phyloP scores from a whole-genome alignment of 2,329 filamentous ascomycete species.

The Cryphonectria nitschkei region DNA sequence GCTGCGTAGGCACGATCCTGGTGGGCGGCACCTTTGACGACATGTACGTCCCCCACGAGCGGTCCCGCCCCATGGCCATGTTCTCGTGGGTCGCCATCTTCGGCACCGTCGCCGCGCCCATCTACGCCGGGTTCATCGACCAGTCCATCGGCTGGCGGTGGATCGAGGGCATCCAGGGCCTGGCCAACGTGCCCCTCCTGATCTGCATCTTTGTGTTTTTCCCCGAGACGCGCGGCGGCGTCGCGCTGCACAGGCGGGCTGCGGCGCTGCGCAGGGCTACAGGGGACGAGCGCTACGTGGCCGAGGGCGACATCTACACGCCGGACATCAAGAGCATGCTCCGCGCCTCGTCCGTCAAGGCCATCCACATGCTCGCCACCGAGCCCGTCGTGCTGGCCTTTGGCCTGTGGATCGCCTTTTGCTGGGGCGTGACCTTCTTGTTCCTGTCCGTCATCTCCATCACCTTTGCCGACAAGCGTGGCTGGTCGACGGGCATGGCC shows the following conservation, averaged over 20 bases:
- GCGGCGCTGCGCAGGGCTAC: constrained; percentile 50
- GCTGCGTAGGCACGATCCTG: constrained; percentile 53
- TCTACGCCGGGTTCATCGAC: constrained; percentile 59
- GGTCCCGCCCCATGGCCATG: constrained; percentile 50
- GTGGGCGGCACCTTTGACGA: constrained; percentile 54
- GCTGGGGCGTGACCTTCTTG: constrained; percentile 57
- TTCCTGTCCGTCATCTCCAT: constrained; percentile 56
- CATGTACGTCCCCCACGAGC: constrained; percentile 50
- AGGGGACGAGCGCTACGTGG: constrained; percentile 53
- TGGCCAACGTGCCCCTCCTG: constrained; percentile 52
- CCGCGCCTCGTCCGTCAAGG: constrained; percentile 51
- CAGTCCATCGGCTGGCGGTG: constrained; percentile 56
- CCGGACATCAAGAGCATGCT: constrained; percentile 50
- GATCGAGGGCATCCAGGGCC: constrained; percentile 56
- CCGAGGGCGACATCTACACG: constrained; percentile 54
- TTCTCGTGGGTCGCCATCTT: constrained; percentile 55
- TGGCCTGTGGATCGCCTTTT: constrained; percentile 28
- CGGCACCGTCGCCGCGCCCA: constrained; percentile 56
- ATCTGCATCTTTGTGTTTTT: constrained; percentile 34
- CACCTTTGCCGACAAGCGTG: constrained; percentile 54
- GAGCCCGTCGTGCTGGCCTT: constrained; percentile 30
- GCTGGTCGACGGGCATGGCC: constrained; percentile 53
- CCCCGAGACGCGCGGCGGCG: constrained; percentile 34
- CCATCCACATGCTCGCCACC: constrained; percentile 27
- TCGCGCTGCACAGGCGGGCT: constrained; percentile 50